These are phyloP conservation scores for Lagenidium giganteum DNA, from an alignment of 352 stramenopile species.

Conservation along the genomic window DNA sequence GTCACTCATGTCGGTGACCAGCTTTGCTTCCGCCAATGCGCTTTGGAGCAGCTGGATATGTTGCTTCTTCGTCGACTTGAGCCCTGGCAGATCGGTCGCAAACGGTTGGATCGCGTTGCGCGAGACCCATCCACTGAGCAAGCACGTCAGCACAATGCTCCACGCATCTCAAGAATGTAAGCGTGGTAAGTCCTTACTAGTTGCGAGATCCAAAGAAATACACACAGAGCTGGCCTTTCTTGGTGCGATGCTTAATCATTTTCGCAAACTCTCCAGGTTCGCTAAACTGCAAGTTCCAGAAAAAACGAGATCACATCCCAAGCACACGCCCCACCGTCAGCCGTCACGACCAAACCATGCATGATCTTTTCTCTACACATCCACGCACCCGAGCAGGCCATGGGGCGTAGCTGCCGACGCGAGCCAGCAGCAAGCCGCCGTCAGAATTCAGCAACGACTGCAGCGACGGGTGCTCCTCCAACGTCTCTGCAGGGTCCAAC, in stretches of 20 bases:
- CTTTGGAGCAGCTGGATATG: conserved; percentile 45
- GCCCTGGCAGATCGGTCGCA: conserved; percentile 45
- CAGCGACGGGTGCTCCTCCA: conserved; percentile 55
- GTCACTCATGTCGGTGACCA: conserved; percentile 57
- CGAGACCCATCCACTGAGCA: conserved; percentile 64
- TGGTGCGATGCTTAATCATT: conserved; percentile 67
- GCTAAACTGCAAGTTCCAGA: conserved; percentile 44
- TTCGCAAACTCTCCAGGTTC: conserved; percentile 80
- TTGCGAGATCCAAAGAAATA: conserved; percentile 86
- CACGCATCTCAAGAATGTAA: too few relatives aligned
- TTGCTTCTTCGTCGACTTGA: conserved; percentile 62
- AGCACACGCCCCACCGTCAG: background rate
- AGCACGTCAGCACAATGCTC: conserved; percentile 1
- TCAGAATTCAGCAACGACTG: conserved; percentile 70
- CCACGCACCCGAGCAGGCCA: conserved; percentile 70
- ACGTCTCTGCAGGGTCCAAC: conserved; percentile 32
- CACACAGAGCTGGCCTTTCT: conserved; percentile 74
- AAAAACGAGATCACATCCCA: conserved; percentile 6
- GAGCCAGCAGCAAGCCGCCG: conserved; percentile 69
- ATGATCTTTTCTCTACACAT: background rate
- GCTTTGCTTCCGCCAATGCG: conserved; percentile 66
- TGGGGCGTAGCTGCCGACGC: conserved; percentile 72
- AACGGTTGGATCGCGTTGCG: conserved; percentile 71
- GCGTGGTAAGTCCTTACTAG: conserved; percentile 64
- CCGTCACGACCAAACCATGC: background rate